Conservation (phyloP, 2,329 filamentous ascomycete species). For the Epichloe elymi region DNA sequence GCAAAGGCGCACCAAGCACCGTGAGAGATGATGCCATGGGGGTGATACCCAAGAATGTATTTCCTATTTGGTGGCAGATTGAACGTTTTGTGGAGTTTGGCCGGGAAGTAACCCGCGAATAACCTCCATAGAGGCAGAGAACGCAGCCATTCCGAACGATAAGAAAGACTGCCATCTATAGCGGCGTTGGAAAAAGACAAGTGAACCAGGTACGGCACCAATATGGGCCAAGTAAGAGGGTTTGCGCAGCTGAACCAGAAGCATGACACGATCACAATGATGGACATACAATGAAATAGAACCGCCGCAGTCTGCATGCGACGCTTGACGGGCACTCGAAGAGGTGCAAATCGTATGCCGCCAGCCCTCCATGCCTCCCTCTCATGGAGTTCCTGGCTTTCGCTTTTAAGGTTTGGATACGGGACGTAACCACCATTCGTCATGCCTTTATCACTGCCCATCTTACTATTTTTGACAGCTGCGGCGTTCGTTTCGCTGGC, state of each 20-base stretch:
- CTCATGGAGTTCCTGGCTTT: constrained; percentile 12
- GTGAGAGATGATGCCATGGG: constrained; percentile 88
- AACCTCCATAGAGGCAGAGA: constrained; percentile 68
- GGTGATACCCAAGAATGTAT: constrained; percentile 96
- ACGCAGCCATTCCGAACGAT: constrained; percentile 63
- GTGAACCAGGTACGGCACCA: constrained; percentile 68
- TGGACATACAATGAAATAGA: constrained; percentile 57
- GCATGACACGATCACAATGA: constrained; percentile 55
- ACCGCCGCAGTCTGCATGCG: constrained; percentile 69
- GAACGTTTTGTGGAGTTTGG: constrained; percentile 72
- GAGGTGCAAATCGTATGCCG: constrained; percentile 72
- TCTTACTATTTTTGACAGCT: neutral
- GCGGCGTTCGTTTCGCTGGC: neutral
- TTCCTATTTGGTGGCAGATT: constrained; percentile 69
- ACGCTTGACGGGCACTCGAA: constrained; percentile 57
- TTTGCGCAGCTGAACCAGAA: constrained; percentile 91
- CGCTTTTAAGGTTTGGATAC: constrained; percentile 17
- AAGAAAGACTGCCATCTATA: constrained; percentile 59
- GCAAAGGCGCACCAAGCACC: constrained; percentile 89
- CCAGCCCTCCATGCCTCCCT: constrained; percentile 23
- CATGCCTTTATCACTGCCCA: neutral
- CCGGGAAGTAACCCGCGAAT: constrained; percentile 88
- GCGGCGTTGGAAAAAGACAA: constrained; percentile 63
- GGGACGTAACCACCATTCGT: constrained; percentile 7
- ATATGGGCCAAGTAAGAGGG: constrained; percentile 76